Evolutionary conservation across 148 eudicot species (phyloP), one percentile per base, ranked within the genome.

Genomic region (Spergularia bocconei): DNA sequence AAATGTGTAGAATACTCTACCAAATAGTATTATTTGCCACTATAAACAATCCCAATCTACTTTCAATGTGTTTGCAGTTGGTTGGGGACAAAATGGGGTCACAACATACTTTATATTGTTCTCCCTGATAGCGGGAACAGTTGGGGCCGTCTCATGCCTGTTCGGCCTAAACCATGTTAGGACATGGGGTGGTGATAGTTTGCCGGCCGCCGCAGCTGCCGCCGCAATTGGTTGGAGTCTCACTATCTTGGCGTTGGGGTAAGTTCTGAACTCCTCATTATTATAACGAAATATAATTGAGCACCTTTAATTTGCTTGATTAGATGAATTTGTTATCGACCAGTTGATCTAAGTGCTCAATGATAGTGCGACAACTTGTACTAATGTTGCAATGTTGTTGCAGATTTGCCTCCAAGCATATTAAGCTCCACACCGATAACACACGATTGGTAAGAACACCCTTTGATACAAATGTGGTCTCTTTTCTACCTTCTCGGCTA

Each of bases 331-430:
- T 5, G 15, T 64, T 29, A 29, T 29, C 36, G 2, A 13, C 15
- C 20, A 14, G 8, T 44, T 6, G 48, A 44, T 44, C 10, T 9
- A 44, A 44, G 48, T 44, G 48, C 9, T 44, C 9, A 44, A 29
- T 4, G 4, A 44, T 44, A 44, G 33, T 21, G 48, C 36, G 67
- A 63, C 67, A 7, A 63, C 38, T 59, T 23, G 2, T 8, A 63
- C 19, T 33, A 25, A 57, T 57, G 6, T 71, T 61, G 17, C 11
- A 20, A 47, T 51, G 71, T 51, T 68, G 71, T 68, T 68, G 74
- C 82, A 83, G 85, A 36, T 83, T 83, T 79, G 85, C 85, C 20
- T 79, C 72, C 23, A 83, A 83, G 73, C 85, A 83, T 72, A 83
- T 83, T 67, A 83, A 80, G 83, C 82, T 83, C 54, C 80, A 83